Base-by-base conservation (phyloP, 1,284 basidiomycete species). In the Neonothopanus nambi region DNA sequence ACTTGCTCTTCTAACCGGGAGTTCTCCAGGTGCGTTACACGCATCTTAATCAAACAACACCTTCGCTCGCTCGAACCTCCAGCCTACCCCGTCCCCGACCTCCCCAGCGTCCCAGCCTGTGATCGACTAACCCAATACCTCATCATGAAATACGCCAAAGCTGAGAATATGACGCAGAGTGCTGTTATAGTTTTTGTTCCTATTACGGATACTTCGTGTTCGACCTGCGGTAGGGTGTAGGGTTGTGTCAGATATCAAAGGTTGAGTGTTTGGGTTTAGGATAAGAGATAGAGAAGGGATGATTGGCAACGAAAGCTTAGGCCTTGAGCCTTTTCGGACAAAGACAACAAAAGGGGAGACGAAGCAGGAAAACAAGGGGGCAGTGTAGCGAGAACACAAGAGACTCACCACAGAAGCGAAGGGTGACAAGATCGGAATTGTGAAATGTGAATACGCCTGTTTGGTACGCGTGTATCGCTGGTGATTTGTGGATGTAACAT, bases 361-460 rank as follows among this genome's bases (percentile, higher is more conserved):
- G n/a, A n/a, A n/a, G n/a, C n/a, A n/a, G n/a, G n/a, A n/a, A n/a
- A n/a, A n/a, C n/a, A n/a, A n/a, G n/a, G n/a, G n/a, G n/a, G n/a
- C n/a, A n/a, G n/a, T n/a, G 23, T 24, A 52, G 12, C 15, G 33
- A 24, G 17, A 9, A 9, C 3, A 39, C 24, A n/a, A 51, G 38
- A 35, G 2, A 71, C 79, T 50, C 50, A 86, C 85, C 58, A 87
- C 84, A 3, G 84, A 86, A 2, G 84, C 78, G 59, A 86, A 87
- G 0, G 85, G 84, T 0, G 85, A 87, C 17, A 87, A 62, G 5
- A 87, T 80, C 3, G 84, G 84, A n/a, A 87, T 81, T 0, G 85
- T 86, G 61, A 85, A 84, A 61, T 86, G 84, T 0, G 74, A 70
- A 0, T 79, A 67, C 13, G 67, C 63, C 15, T 64, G 60, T 65